Evolutionary conservation across 805 yeast genomes (phyloP).

Genomic region (Metschnikowia borealis): DNA sequence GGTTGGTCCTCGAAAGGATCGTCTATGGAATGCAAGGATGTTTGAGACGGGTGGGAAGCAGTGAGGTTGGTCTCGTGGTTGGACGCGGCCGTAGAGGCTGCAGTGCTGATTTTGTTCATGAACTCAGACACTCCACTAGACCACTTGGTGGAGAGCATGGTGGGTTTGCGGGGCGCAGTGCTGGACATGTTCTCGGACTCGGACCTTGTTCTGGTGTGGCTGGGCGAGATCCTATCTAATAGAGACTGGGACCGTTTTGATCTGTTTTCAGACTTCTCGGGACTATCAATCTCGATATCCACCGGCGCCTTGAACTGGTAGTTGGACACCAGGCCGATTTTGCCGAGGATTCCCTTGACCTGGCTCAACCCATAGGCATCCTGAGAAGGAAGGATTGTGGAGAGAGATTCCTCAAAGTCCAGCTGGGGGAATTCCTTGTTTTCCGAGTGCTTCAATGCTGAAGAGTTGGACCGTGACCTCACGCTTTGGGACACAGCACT

Average conservation of each 20-base stretch:
- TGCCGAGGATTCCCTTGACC: conserved; percentile 34
- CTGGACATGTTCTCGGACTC: conserved; percentile 23
- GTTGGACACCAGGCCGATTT: conserved; percentile 23
- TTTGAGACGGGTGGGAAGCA: conserved; percentile 19
- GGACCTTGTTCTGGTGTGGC: conserved; percentile 35
- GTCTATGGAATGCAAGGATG: conserved; percentile 34
- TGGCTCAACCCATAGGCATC: conserved; percentile 25
- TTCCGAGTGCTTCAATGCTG: conserved; percentile 20
- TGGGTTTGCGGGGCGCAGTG: not conserved
- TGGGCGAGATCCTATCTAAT: conserved; percentile 32
- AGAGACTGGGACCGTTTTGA: conserved; percentile 21
- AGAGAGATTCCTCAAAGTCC: conserved; percentile 19
- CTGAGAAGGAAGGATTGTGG: conserved; percentile 12
- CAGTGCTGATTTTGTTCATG: conserved; percentile 37
- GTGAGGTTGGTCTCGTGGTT: not conserved
- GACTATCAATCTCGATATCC: conserved; percentile 3
- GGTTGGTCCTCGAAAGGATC: conserved; percentile 17
- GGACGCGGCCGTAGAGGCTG: conserved; percentile 11
- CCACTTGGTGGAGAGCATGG: conserved; percentile 23
- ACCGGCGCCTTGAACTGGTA: conserved; percentile 8
- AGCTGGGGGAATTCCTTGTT: conserved; percentile 24
- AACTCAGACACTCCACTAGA: conserved; percentile 41
- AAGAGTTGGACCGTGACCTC: conserved; percentile 34
- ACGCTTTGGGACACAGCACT: conserved; percentile 27
- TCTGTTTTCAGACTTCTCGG: conserved; percentile 5